These are phyloP conservation scores for Fusarium illudens DNA, from an alignment of 2,329 filamentous ascomycete genomes.

Conservation along the genomic window DNA sequence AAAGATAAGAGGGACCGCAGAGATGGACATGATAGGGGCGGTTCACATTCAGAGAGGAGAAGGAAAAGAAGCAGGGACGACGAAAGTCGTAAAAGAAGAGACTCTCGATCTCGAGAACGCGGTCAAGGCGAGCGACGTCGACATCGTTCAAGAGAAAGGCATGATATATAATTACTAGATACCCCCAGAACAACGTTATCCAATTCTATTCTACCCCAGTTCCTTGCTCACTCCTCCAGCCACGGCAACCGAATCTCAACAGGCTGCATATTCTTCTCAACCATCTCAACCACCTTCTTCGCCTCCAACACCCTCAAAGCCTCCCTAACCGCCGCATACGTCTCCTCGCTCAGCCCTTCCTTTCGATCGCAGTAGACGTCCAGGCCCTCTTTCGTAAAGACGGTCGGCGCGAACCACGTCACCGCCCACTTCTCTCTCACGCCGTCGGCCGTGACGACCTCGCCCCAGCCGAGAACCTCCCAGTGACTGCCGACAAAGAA, in stretches of 20 bases:
- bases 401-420: conserved; percentile 83
- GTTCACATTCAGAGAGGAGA: conserved; percentile 1
- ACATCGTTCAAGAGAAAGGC: conserved; percentile 16
- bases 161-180: conserved; percentile 23
- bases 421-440: conserved; percentile 73
- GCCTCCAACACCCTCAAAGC: conserved; percentile 59
- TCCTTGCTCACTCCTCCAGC: conserved; percentile 43
- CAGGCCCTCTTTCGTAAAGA: conserved; percentile 84
- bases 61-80: conserved; percentile 15
- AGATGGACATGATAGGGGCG: conserved; percentile 2
- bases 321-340: conserved; percentile 63
- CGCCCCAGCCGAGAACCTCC: conserved; percentile 83
- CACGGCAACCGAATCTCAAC: conserved; percentile 64
- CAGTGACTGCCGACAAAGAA: conserved; percentile 78
- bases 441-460: conserved; percentile 52
- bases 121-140: conserved; percentile 12
- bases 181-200: conserved; percentile 3
- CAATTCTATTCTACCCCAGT: neutral
- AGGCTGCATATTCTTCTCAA: conserved; percentile 57
- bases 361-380: conserved; percentile 77
- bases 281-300: conserved; percentile 61
- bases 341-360: conserved; percentile 66
- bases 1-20: conserved; percentile 8
- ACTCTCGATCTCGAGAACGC: conserved; percentile 26
- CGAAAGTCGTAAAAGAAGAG: conserved; percentile 15